Base-by-base conservation (phyloP, 352 stramenopile genomes). In the Phytophthora tentaculata region DNA sequence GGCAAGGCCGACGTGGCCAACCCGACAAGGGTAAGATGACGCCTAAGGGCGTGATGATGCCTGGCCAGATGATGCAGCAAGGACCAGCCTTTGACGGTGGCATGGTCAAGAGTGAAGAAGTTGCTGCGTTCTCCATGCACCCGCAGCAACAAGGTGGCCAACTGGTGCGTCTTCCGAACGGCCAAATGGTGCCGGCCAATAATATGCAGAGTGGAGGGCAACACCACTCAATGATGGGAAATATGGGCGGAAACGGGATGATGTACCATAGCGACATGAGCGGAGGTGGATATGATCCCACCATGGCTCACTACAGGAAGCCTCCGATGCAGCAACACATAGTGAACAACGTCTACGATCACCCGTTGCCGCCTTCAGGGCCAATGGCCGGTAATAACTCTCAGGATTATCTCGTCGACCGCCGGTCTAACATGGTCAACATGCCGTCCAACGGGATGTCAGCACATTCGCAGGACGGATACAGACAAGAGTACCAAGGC, bases 91-190 rank as follows among this genome's bases (percentile, higher is more conserved):
- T 91, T 66, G 69, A 76, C 4, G 72, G 71, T 5, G 69, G 68
- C 2, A 79, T 91, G 69, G 71, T 91, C 53, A 91, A 91, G 61
- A 90, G 80, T 62, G 83, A 91, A 56, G 81, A 91, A 56, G 76
- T 91, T 0, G 67, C 73, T 2, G 64, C 78, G 12, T 91, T 88
- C 57, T 79, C 76, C 0, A 88, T 91, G 76, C 75, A 77, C 17
- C 45, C 72, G 19, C 72, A 72, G 56, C 71, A 76, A 20, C 71
- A 76, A 24, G 60, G 56, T 2, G 41, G 69, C 7, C 79, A 76
- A 29, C 79, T 82, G 69, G 44, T 75, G 39, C 73, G 77, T 19
- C 67, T 84, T 52, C 59, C 60, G 28, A 82, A 70, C 47, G 68
- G 73, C 3, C 57, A 84, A 51, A 60, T 80, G 55, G 53, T 77